Conservation (phyloP, 139 green algal genomes). For the Chlamydomonas incerta region DNA sequence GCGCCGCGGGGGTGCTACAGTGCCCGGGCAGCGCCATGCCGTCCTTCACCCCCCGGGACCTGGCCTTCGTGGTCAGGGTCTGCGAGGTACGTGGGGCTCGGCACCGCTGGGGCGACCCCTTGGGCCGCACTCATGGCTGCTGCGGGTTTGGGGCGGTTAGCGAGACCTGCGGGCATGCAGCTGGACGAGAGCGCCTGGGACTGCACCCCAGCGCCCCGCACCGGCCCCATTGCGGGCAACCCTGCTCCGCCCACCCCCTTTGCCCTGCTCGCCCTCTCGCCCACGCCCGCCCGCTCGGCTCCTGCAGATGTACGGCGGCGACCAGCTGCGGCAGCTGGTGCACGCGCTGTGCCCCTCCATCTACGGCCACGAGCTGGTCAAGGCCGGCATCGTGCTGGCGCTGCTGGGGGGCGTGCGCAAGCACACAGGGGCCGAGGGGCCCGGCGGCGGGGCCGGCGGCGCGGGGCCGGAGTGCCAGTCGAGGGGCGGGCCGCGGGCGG, state of each 20-base stretch:
- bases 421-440: slow-evolving; percentile 33
- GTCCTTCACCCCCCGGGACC: slow-evolving; percentile 78
- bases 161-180: no score
- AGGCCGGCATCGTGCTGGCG: slow-evolving; percentile 89
- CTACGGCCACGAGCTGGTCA: slow-evolving; percentile 91
- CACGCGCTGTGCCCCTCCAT: slow-evolving; percentile 90
- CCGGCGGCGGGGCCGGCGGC: background rate
- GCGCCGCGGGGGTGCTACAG: no score
- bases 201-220: no score
- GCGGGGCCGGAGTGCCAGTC: background rate
- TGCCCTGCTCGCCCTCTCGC: no score
- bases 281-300: no score
- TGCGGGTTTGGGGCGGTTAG: no score
- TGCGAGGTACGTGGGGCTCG: slow-evolving; percentile 67
- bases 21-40: slow-evolving; percentile 39
- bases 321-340: slow-evolving; percentile 85
- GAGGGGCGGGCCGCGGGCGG: background rate
- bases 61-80: slow-evolving; percentile 90
- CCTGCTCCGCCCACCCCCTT: no score
- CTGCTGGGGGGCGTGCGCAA: slow-evolving; percentile 92
- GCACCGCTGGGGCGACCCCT: no score
- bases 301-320: slow-evolving; percentile 64
- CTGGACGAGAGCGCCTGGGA: no score
- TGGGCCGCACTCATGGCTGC: no score
- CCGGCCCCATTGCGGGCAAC: no score